These are phyloP conservation scores for Neurospora sp. DNA, from an alignment of 495 filamentous ascomycete species.

Conservation along the genomic window DNA sequence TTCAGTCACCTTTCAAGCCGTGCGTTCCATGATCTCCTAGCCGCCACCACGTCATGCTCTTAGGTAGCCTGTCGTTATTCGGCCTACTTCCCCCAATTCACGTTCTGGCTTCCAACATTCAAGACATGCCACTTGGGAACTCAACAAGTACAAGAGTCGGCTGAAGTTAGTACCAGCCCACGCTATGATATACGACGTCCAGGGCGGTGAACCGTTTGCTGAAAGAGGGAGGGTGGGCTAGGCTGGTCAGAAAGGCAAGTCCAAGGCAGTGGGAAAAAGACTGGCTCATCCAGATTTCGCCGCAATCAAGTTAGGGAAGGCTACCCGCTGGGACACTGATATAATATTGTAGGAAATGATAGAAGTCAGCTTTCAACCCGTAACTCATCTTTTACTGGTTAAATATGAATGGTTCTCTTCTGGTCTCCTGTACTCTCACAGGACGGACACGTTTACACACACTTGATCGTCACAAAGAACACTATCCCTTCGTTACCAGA, in stretches of 20 bases:
- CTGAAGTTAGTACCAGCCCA: not conserved
- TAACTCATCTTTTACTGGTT: not conserved
- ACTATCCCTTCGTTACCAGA: not conserved
- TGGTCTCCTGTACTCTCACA: not conserved
- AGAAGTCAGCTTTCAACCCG: not conserved
- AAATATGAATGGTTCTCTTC: not conserved
- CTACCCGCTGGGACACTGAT: not conserved
- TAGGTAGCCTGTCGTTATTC: not conserved
- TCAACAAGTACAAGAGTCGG: not conserved
- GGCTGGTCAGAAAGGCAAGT: not conserved
- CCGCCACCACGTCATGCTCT: not conserved
- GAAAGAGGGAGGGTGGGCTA: not conserved
- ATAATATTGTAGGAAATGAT: not conserved
- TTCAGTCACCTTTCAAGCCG: not conserved
- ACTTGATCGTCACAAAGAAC: not conserved
- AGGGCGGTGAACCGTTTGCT: not conserved
- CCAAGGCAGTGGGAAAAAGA: not conserved
- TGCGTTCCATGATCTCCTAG: not conserved
- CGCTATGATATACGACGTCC: not conserved
- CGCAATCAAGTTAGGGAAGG: not conserved
- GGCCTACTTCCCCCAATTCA: not conserved
- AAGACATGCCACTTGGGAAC: not conserved
- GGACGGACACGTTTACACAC: not conserved
- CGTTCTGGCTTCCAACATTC: not conserved
- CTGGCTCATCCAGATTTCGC: not conserved